Conservation (phyloP, 495 filamentous ascomycete genomes). For the Lichenothelia convexa region DNA sequence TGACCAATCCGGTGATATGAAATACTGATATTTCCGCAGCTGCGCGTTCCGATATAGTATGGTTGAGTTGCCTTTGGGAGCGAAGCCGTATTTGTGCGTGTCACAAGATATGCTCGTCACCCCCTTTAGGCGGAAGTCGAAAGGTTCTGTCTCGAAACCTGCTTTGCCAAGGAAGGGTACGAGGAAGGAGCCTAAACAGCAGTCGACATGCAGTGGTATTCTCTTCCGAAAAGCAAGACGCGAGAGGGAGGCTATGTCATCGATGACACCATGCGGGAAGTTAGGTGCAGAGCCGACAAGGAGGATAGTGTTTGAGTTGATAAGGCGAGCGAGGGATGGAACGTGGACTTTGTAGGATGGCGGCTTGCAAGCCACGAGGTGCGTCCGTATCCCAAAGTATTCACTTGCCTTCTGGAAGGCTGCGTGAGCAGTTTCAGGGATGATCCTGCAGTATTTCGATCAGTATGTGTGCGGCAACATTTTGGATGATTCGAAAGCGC, state of each 20-base stretch:
- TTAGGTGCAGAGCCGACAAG: slow-evolving; percentile 92
- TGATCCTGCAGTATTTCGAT: slow-evolving; percentile 39
- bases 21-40: slow-evolving; percentile 81
- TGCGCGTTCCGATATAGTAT: slow-evolving; percentile 68
- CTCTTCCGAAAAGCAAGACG: slow-evolving; percentile 60
- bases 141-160: slow-evolving; percentile 68
- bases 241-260: slow-evolving; percentile 76
- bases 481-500: slow-evolving; percentile 2
- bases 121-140: slow-evolving; percentile 86
- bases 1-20: slow-evolving; percentile 84
- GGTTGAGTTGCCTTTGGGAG: slow-evolving; percentile 87
- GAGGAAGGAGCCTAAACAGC: slow-evolving; percentile 89
- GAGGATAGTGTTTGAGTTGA: slow-evolving; percentile 92
- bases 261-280: slow-evolving; percentile 95
- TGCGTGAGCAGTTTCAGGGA: slow-evolving; percentile 85
- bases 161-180: slow-evolving; percentile 80
- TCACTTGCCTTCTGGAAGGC: slow-evolving; percentile 88
- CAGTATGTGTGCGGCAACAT: slow-evolving; percentile 10
- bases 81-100: slow-evolving; percentile 98
- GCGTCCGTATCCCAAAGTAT: slow-evolving; percentile 91
- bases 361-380: slow-evolving; percentile 75
- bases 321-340: slow-evolving; percentile 55
- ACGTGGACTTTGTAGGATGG: slow-evolving; percentile 71
- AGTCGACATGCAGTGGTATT: slow-evolving; percentile 88
- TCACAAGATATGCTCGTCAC: slow-evolving; percentile 92